Evolutionary conservation across 768 basidiomycete genomes (phyloP), one percentile per base, ranked within the genome.

Genomic region (Mycena filopes): DNA sequence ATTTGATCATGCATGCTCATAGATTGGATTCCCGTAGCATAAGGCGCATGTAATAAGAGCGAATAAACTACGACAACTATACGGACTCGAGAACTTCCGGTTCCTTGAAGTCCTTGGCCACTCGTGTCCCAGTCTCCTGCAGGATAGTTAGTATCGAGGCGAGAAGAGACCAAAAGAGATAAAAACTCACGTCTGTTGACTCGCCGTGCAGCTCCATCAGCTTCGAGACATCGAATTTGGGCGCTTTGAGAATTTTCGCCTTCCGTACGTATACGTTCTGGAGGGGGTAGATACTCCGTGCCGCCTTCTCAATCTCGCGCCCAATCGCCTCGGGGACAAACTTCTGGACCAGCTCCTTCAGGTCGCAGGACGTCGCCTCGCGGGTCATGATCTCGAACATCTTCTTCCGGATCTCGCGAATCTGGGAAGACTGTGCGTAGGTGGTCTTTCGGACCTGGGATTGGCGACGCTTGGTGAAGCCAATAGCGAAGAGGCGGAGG

Each of bases 181-280:
- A 20, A 56, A 49, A 38, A 88, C 95, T 75, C 76, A 96, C 96
- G 73, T 97, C 94, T 74, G 90, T 93, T 72, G 93, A 89, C 80
- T 98, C 96, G 68, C 96, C 95, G 79, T 99, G 98, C 62, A 97
- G 89, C 80, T 99, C 98, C 70, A 99, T 88, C 54, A 99, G 86
- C 83, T 99, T 99, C 70, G 92, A 89, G 60, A 95, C 85, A 79
- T 98, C 96, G 78, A 97, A 96, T 80, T 97, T 98, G 70, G 98
- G 98, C 68, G 96, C 86, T 83, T 98, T 99, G 75, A 99, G 86
- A 78, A 99, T 98, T 88, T 99, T 99, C 73, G 93, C 96, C 86
- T 99, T 99, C 83, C 98, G 93, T 75, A 99, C 88, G 84, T 96
- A 97, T 77, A 98, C 96, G 80, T 99, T 99, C 86, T 99, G 96